phyloP scores from a whole-genome alignment of 2,329 filamentous ascomycete species.

The Colletotrichum cuscutae region DNA sequence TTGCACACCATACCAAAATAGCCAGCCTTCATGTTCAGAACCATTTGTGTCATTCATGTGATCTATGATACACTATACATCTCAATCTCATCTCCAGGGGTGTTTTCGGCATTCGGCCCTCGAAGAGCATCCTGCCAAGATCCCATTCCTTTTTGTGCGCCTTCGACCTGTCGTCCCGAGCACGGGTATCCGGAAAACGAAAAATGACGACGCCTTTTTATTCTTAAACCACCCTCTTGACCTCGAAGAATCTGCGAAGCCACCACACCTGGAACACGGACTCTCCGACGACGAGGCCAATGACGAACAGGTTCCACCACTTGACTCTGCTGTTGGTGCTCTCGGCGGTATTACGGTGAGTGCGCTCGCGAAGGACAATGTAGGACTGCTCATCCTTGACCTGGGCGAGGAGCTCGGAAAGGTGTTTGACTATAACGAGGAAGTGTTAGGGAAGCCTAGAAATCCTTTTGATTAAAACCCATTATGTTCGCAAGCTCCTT shows the following conservation, averaged over 20 bases:
- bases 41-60: constrained; percentile 21
- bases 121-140: neutral
- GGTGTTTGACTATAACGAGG: constrained; percentile 72
- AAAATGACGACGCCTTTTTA: neutral
- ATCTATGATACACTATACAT: constrained; percentile 28
- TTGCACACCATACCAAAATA: no score
- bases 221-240: constrained; percentile 72
- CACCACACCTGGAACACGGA: constrained; percentile 99
- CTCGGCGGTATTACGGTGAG: constrained; percentile 97
- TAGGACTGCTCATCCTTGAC: constrained; percentile 99
- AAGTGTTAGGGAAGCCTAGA: neutral
- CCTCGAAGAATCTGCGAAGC: constrained; percentile 98
- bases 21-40: constrained; percentile 7
- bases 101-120: neutral
- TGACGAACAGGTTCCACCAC: constrained; percentile 99
- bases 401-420: constrained; percentile 87
- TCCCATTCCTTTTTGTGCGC: constrained; percentile 11
- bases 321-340: constrained; percentile 98
- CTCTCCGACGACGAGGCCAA: constrained; percentile 87
- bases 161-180: constrained; percentile 9
- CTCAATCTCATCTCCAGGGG: neutral
- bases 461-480: no score
- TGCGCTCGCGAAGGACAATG: constrained; percentile 94
- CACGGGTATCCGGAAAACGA: constrained; percentile 23
- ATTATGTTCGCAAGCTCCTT: constrained; percentile 42